These are phyloP conservation scores for Cornus kousa DNA, from an alignment of 148 eudicot species.

Conservation along the genomic window DNA sequence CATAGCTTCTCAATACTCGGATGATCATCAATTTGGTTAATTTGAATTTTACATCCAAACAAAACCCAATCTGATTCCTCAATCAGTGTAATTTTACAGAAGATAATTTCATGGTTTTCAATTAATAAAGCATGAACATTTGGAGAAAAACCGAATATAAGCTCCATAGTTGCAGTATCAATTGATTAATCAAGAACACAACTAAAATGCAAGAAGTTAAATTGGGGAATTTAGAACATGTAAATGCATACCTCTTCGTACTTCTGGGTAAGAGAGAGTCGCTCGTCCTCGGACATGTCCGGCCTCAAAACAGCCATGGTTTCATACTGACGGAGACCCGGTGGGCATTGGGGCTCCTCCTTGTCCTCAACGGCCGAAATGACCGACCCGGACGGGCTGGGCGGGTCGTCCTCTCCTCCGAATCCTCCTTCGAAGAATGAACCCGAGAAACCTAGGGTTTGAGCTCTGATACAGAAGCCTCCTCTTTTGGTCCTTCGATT, in stretches of 20 bases:
- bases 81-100: too few relatives aligned
- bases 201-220: background rate
- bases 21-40: too few relatives aligned
- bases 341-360: constrained; percentile 80
- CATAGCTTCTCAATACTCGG: too few relatives aligned
- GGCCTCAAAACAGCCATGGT: constrained; percentile 85
- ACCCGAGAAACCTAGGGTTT: constrained; percentile 55
- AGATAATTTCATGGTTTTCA: too few relatives aligned
- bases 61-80: too few relatives aligned
- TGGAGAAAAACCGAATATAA: too few relatives aligned
- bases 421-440: constrained; percentile 77
- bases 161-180: background rate
- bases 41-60: too few relatives aligned
- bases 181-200: background rate
- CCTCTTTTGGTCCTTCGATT: background rate
- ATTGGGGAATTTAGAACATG: background rate
- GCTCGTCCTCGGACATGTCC: constrained; percentile 93
- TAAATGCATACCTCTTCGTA: constrained; percentile 66
- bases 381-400: constrained; percentile 30
- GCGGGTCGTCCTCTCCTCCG: constrained; percentile 46
- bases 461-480: constrained; percentile 31
- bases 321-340: constrained; percentile 83
- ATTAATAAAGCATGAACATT: too few relatives aligned
- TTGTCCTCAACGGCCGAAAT: constrained; percentile 49
- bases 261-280: constrained; percentile 71